Base-by-base conservation (phyloP, 2,329 filamentous ascomycete species). In the Scedosporium dehoogii region DNA sequence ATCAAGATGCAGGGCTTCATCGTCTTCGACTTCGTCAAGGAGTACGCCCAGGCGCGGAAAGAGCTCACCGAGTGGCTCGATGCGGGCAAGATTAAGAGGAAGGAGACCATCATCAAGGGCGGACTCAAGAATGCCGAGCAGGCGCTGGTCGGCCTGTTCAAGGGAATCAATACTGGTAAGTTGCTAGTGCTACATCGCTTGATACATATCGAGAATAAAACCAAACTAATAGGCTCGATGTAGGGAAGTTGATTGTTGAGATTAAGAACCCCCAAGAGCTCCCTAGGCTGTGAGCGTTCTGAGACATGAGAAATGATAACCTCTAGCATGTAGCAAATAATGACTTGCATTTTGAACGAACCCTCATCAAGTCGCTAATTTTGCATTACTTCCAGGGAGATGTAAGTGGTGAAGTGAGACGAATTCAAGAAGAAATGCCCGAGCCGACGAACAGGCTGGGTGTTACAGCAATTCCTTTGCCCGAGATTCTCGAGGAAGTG, bases 1-100 rank as follows among this genome's bases (percentile, higher is more conserved):
- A 81, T 85, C 69, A 80, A 75, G 61, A 84, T 90, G 78, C 80
- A 88, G 74, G 87, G 87, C 0, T 92, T 92, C 73, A 87, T 92
- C 65, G 82, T 91, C 58, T 83, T 89, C 62, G 89, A 92, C 71
- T 90, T 81, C 69, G 73, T 72, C 4, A 75, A 81, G 60, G 78
- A 87, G 68, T 89, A 82, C 70, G 69, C 78, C 0, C 71, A 75
- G 51, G 89, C 87, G 0, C 74, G 81, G 66, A 76, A 81, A 69
- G 79, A 91, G 67, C 75, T 92, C 14, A 80, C 80, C 1, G 73
- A 82, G 65, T 92, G 89, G 88, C 70, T 91, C n/a, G 75, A 77
- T 1, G 84, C 90, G 70, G 89, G 89, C 59, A 90, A 86, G 75
- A 73, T 92, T 65, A 85, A 89, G 80, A 76, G 85, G 63, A 86